phyloP scores from a whole-genome alignment of 495 filamentous ascomycete species.

The Neurospora sp. region DNA sequence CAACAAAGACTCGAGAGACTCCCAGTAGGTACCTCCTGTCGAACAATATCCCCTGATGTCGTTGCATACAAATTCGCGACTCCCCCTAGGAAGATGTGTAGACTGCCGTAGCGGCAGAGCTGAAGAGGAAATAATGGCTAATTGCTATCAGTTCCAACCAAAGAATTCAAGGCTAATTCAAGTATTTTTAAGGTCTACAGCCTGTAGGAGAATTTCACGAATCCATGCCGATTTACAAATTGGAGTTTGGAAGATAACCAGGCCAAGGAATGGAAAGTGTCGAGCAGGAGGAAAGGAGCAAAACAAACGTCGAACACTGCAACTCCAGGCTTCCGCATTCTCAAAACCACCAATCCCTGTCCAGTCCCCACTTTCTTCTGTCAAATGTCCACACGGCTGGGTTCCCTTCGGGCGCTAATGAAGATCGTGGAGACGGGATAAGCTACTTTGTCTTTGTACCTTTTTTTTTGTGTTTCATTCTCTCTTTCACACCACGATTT shows the following conservation, averaged over 20 bases:
- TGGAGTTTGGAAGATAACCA: neutral
- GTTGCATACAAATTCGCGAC: neutral
- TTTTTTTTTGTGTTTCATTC: neutral
- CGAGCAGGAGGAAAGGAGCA: neutral
- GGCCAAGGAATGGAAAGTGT: neutral
- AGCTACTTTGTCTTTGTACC: neutral
- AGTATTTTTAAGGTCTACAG: neutral
- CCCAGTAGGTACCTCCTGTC: neutral
- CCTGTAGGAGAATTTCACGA: rapidly evolving
- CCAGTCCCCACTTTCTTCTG: neutral
- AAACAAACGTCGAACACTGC: neutral
- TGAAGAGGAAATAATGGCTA: neutral
- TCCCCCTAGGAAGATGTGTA: neutral
- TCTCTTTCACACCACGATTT: too few species aligned
- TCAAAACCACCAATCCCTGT: neutral
- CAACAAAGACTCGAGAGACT: neutral
- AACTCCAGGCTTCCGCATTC: neutral
- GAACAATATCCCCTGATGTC: neutral
- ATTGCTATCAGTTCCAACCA: neutral
- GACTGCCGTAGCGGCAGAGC: neutral
- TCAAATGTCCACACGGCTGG: neutral
- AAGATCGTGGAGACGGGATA: neutral
- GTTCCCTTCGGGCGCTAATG: neutral
- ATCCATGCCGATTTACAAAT: neutral
- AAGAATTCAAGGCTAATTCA: neutral